These are phyloP conservation scores for Kwoniella botswanensis DNA, from an alignment of 768 basidiomycete genomes.

Conservation along the genomic window DNA sequence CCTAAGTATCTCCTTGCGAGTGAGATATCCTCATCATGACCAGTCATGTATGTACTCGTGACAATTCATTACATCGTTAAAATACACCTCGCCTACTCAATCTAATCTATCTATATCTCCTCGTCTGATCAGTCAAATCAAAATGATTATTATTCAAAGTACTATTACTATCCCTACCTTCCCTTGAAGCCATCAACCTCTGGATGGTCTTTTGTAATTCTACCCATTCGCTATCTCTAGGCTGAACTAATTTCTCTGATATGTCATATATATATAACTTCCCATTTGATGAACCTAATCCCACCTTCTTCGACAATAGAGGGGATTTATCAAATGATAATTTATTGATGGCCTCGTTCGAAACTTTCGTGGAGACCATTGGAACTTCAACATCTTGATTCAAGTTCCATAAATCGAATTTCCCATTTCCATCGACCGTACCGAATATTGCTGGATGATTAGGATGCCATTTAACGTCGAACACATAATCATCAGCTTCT, in stretches of 20 bases:
- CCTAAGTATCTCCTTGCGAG: too few relatives aligned
- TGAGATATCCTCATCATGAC: neutral
- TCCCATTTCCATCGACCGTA: constrained; percentile 89
- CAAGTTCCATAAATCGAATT: constrained; percentile 96
- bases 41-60: neutral
- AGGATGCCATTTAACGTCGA: constrained; percentile 98
- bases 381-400: constrained; percentile 98
- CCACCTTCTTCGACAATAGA: constrained; percentile 71
- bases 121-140: neutral
- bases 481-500: constrained; percentile 97
- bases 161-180: neutral
- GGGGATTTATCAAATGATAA: constrained; percentile 93
- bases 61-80: constrained; percentile 7
- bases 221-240: constrained; percentile 89
- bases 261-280: constrained; percentile 92
- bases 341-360: constrained; percentile 89
- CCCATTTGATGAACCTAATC: constrained; percentile 89
- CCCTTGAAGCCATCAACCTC: constrained; percentile 61
- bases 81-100: neutral
- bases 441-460: constrained; percentile 92
- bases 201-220: constrained; percentile 87
- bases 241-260: constrained; percentile 78
- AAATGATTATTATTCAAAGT: neutral
- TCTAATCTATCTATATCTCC: constrained; percentile 12
- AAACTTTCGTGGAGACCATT: constrained; percentile 77